Evolutionary conservation across 2,329 filamentous ascomycete genomes (phyloP), one percentile per base, ranked within the genome.

Genomic region (Cladobotryum protrusum): DNA sequence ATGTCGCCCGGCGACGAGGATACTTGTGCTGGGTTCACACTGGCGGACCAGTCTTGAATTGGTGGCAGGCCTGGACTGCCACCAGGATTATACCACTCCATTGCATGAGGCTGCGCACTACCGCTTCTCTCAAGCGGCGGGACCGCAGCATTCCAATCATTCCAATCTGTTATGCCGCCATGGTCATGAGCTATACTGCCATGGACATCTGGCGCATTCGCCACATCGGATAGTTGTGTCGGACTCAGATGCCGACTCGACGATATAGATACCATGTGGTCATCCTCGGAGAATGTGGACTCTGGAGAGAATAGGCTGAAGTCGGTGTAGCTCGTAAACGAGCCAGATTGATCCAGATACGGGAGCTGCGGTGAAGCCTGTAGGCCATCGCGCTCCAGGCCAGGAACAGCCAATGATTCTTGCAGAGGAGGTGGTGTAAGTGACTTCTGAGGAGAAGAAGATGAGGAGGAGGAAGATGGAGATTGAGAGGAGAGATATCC

Each of bases 221-320:
- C 36, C 5, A 43, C 20, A 5, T 18, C 20, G 9, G 40, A 51
- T 15, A 46, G 47, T 33, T 54, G 48, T 11, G 36, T 49, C 34
- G 54, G 42, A 34, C 50, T 52, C 17, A 50, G 37, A 14, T 15
- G n/a, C 18, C 51, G 43, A 17, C 36, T 42, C 19, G 48, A 56
- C 13, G 59, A 48, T 43, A 65, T 58, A 13, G 63, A 55, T 50
- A 63, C 65, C 61, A 69, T 66, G 12, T 57, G 67, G 41, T 80
- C 77, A 52, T 78, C 77, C 49, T 77, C 75, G 13, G 74, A 66
- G 59, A 71, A 71, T 52, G 65, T 69, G 15, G 74, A 72, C 18
- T 66, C 63, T 3, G 77, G 77, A 45, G 77, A 80, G 66, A 72
- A 81, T 14, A 80, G 71, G 59, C 72, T 75, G 67, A 81, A 81